Evolutionary conservation across 768 basidiomycete genomes (phyloP), one percentile per base, ranked within the genome.

Genomic region (Psilocybe sp.): DNA sequence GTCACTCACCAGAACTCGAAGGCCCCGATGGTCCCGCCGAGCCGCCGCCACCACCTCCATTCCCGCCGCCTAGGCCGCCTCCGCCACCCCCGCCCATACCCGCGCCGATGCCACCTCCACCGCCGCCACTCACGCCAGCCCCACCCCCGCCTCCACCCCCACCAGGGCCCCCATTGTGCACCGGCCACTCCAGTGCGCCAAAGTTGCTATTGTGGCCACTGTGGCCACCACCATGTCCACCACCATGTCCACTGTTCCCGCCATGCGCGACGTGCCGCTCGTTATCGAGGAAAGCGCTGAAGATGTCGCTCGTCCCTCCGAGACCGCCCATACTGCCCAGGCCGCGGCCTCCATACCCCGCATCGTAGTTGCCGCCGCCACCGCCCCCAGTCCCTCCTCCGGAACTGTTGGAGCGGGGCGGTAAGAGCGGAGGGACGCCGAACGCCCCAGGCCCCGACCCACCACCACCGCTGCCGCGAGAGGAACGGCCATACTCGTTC

Each of bases 121-220:
- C 23, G 7, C 23, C 23, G 23, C 23, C 23, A 28, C 23, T 28
- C 23, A 28, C 23, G 7, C 23, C 23, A 28, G 4, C 23, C 3
- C 45, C 54, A 23, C 59, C 23, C 28, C 33, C 33, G 33, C 40
- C 39, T 41, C 23, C 5, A 47, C 20, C 8, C 42, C 46, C 12
- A 51, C 35, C 28, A 7, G 7, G 15, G 37, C 53, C 55, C 19
- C 61, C 46, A 14, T 47, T 56, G 41, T 69, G 69, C 6, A 72
- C 67, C 5, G 70, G 71, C 71, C 71, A 72, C 20, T 72, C 70
- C 20, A 72, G 45, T 7, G 60, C 60, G 20, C 59, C 64, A 4
- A 58, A 64, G 8, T 57, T 46, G 1, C 52, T 52, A 8, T n/a
- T n/a, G n/a, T 46, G 38, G 5, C 46, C 56, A 5, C 47, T 37